Conservation (phyloP, 2,329 filamentous ascomycete genomes). For the Helicocarpus griseus region DNA sequence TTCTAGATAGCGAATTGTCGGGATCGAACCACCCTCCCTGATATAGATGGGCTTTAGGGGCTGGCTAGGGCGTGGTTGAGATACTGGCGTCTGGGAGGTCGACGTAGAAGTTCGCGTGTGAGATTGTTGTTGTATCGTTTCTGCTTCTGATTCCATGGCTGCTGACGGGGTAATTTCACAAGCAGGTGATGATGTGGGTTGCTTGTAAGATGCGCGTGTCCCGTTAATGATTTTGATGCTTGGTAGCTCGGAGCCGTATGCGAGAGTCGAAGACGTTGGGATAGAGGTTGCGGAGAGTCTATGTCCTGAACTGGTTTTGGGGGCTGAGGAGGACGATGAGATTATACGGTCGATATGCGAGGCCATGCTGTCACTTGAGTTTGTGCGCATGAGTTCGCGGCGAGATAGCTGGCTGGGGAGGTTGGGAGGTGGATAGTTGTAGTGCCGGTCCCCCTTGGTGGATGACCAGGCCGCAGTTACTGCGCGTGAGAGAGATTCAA, state of each 20-base stretch:
- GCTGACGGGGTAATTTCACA: background rate
- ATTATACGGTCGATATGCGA: slow-evolving; percentile 31
- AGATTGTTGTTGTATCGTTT: background rate
- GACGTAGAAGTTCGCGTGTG: background rate
- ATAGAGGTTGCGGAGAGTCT: slow-evolving; percentile 14
- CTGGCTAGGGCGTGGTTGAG: background rate
- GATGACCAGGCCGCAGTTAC: slow-evolving; percentile 73
- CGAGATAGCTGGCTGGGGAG: slow-evolving; percentile 12
- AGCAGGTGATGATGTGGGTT: background rate
- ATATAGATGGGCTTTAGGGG: slow-evolving; percentile 65
- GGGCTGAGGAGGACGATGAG: slow-evolving; percentile 19
- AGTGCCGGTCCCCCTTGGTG: slow-evolving; percentile 20
- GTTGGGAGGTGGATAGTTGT: slow-evolving; percentile 25
- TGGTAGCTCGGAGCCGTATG: slow-evolving; percentile 7
- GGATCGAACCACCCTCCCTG: slow-evolving; percentile 89
- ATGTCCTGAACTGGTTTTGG: slow-evolving; percentile 6
- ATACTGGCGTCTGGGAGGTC: background rate
- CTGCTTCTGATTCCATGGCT: background rate
- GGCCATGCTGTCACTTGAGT: slow-evolving; percentile 31
- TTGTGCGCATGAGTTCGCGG: slow-evolving; percentile 21
- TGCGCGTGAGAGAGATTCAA: slow-evolving; percentile 75
- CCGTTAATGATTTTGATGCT: background rate
- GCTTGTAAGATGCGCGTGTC: background rate
- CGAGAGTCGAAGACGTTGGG: slow-evolving; percentile 33
- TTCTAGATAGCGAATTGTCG: slow-evolving; percentile 85